phyloP scores from a whole-genome alignment of 192 early-diverging fungal species.

The Linnemannia schmuckeri region DNA sequence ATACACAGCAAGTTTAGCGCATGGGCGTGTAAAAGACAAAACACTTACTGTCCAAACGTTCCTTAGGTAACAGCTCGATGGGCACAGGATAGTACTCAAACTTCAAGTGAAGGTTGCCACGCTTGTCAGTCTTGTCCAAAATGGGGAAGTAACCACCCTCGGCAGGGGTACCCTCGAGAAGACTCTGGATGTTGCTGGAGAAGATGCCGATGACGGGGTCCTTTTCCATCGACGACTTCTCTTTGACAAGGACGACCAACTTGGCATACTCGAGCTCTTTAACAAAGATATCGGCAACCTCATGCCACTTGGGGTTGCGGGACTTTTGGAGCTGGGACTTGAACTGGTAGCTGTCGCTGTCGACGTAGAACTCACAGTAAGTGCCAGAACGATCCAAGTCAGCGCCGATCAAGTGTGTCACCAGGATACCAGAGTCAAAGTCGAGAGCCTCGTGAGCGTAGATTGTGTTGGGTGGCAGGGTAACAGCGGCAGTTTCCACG shows the following conservation, averaged over 20 bases:
- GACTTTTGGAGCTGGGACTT: conserved; percentile 50
- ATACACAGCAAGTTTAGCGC: no score
- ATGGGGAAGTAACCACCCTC: conserved; percentile 39
- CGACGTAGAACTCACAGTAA: conserved; percentile 54
- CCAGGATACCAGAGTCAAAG: conserved; percentile 48
- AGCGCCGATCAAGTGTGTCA: conserved; percentile 36
- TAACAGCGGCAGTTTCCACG: conserved; percentile 18
- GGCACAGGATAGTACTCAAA: conserved; percentile 62
- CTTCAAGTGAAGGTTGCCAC: conserved; percentile 54
- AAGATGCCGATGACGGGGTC: conserved; percentile 51
- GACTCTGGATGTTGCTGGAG: conserved; percentile 24
- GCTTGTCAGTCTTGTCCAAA: conserved; percentile 33
- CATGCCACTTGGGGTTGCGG: conserved; percentile 54
- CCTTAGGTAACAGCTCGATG: conserved; percentile 59
- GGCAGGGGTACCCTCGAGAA: conserved; percentile 30
- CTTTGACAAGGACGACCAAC: conserved; percentile 57
- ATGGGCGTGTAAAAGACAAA: not conserved
- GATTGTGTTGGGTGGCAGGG: conserved; percentile 26
- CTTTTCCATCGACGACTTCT: conserved; percentile 50
- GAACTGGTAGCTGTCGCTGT: conserved; percentile 49
- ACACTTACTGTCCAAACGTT: conserved; percentile 66
- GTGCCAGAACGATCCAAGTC: conserved; percentile 43
- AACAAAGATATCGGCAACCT: conserved; percentile 65
- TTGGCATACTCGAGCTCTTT: conserved; percentile 72
- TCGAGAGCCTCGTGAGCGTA: conserved; percentile 40